Percentiles rank a stretch among this genome's conserved stretches.
phyloP scores from a whole-genome alignment of 78 protist species.

The Pelomyxa schiedti region DNA sequence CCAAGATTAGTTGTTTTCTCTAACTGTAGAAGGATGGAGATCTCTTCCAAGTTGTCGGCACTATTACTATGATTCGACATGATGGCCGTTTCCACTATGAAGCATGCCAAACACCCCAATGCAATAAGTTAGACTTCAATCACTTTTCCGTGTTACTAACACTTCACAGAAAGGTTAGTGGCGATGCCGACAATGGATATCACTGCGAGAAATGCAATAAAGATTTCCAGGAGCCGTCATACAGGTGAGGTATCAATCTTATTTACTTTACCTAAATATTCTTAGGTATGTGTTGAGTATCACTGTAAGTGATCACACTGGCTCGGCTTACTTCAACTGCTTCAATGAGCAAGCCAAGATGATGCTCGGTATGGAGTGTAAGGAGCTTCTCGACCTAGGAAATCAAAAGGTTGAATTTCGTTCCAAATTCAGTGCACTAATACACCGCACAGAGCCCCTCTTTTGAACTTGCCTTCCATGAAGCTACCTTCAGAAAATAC shows the following conservation, averaged over 20 bases:
- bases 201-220: conserved; percentile 11
- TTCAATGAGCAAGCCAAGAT: conserved; percentile 2
- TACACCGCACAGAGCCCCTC: neutral
- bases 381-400: neutral
- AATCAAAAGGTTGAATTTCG: too few species aligned
- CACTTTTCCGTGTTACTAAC: neutral
- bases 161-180: conserved; percentile 16
- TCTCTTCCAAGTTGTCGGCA: neutral
- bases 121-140: neutral
- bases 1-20: neutral
- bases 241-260: too few species aligned
- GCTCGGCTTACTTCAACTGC: neutral
- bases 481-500: neutral
- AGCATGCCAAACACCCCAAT: conserved; percentile 9
- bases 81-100: conserved; percentile 6
- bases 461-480: neutral
- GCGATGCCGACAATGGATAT: neutral
- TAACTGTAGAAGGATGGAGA: neutral
- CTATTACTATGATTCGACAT: neutral
- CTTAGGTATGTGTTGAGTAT: neutral
- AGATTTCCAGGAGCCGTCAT: neutral
- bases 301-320: neutral
- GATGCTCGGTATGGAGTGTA: conserved; percentile 1
- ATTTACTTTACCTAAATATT: too few species aligned
- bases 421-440: too few species aligned